Percentiles rank a stretch among this genome's conserved stretches.
Evolutionary conservation across 2,329 filamentous ascomycete genomes (phyloP).

Genomic region (Tolypocladium inflatum): DNA sequence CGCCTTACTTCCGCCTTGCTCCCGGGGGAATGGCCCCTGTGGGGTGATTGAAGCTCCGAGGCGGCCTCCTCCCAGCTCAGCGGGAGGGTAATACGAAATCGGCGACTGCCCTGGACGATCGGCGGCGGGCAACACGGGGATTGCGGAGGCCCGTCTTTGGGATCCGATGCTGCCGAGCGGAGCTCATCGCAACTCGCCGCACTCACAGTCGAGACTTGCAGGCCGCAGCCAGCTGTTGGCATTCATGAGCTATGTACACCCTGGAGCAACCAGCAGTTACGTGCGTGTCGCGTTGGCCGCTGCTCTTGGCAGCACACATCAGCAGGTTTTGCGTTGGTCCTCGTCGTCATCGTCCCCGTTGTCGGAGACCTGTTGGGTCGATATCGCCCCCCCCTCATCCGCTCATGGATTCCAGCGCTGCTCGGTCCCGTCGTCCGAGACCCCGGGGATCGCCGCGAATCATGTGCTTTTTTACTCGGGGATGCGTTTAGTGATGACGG

Average conservation of each 20-base stretch:
- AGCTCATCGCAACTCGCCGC: not conserved
- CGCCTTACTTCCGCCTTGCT: no score
- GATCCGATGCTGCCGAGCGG: not conserved
- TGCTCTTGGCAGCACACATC: not conserved
- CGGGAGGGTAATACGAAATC: not conserved
- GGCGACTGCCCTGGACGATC: not conserved
- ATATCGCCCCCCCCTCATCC: not conserved
- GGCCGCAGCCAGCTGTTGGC: not conserved
- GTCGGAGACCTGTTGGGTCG: no score
- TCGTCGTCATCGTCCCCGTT: not conserved
- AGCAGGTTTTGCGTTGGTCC: not conserved
- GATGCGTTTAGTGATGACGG: not conserved
- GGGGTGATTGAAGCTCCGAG: no score
- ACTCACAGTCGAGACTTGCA: not conserved
- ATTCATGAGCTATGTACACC: no score
- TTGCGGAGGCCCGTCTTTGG: not conserved
- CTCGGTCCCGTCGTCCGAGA: not conserved
- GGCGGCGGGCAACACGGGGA: not conserved
- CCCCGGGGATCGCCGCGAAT: not conserved
- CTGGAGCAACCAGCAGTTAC: no score
- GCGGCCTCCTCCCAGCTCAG: no score
- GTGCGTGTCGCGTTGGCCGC: not conserved
- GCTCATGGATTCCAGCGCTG: not conserved
- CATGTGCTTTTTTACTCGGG: not conserved
- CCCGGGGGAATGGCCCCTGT: no score